Conservation (phyloP, 345 rosid species). For the Salix exigua region DNA sequence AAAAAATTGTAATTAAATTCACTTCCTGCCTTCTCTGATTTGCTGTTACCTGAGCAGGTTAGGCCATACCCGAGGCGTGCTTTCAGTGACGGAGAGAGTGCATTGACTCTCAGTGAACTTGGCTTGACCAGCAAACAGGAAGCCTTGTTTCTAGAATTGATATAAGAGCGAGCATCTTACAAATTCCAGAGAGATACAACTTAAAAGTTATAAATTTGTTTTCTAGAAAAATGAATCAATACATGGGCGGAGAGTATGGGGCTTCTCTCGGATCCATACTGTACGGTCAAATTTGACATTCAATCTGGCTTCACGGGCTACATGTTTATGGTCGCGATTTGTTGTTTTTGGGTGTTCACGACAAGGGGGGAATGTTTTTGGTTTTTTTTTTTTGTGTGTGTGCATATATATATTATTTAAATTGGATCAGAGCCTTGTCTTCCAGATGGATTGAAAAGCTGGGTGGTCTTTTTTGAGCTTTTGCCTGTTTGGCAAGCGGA, state of each 20-base stretch:
- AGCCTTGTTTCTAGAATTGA: conserved; percentile 88
- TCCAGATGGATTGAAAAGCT: neutral
- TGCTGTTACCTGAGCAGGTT: conserved; percentile 55
- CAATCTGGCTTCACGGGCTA: conserved; percentile 4
- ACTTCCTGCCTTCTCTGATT: neutral
- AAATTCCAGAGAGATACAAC: conserved; percentile 7
- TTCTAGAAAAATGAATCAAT: conserved; percentile 1
- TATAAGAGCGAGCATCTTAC: conserved; percentile 38
- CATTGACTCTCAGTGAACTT: conserved; percentile 64
- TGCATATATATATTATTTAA: too few relatives aligned
- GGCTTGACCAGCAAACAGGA: conserved; percentile 94
- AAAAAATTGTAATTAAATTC: neutral
- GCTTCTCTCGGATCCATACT: conserved; percentile 3
- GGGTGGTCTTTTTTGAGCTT: neutral
- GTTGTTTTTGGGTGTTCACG: conserved; percentile 11
- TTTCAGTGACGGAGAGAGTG: conserved; percentile 70
- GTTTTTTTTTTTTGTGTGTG: too few relatives aligned
- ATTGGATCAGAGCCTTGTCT: neutral
- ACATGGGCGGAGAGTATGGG: neutral
- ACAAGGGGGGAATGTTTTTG: neutral
- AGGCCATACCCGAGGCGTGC: conserved; percentile 97
- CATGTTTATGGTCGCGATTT: conserved; percentile 3
- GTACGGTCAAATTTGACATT: conserved; percentile 8
- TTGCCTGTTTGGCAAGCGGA: too few relatives aligned
- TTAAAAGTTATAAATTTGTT: neutral